Base-by-base conservation (phyloP, 257 asterid genomes). In the Lycium barbarum region DNA sequence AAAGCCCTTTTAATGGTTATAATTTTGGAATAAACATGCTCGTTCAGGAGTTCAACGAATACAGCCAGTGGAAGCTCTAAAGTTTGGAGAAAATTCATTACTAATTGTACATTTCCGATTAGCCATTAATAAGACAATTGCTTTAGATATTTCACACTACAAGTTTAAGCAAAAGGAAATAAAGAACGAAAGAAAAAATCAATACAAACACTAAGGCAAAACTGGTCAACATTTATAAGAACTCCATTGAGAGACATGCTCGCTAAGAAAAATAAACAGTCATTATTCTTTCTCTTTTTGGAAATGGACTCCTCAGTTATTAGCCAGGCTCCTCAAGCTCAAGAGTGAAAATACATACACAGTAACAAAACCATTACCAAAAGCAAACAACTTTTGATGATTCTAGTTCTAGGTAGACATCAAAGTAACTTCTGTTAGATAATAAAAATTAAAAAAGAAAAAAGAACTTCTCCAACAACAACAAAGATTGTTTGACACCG, bases 1-100 rank as follows among this genome's bases (percentile, higher is more conserved):
- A 7, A 76, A 76, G 36, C 63, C 63, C 63, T 63, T 26, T 62
- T 76, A 76, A 38, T 18, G 17, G 45, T 76, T 8, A 49, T 26
- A 51, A 76, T 76, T 76, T 76, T 26, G 63, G 22, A 18, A 8
- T 14, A 53, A 76, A 17, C 47, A 76, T 76, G 22, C 80, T 72
- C 5, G 17, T 73, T 73, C 8, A 47, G 80, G 63, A 51, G 43
- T 51, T 51, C 2, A 74, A 26, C 26, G 40, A 51, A 76, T 51
- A 76, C 13, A 26, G 82, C 63, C 63, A 14, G 14, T 51, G 47
- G 82, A 76, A 76, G 81, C 81, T 51, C 81, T 51, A 26, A 76
- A 76, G 18, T 14, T 18, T 58, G 65, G 65, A 58, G 65, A 58
- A 58, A 18, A 17, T 7, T 18, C 65, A 58, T 58, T 58, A 17